phyloP scores from a whole-genome alignment of 169 alveolate species.

The Babesia sp. region DNA sequence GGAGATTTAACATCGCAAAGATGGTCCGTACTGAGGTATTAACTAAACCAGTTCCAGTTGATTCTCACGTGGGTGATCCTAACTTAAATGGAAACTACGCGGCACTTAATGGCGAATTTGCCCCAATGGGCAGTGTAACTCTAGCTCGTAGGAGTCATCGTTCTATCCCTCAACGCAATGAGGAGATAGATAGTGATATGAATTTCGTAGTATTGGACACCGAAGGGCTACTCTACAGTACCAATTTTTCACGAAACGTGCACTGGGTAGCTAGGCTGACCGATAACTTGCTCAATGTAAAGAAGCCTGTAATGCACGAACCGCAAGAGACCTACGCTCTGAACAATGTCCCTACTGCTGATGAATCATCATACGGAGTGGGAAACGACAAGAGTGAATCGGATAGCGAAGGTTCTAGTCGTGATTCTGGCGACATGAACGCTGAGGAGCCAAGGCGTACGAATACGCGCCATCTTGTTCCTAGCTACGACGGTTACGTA shows the following conservation, averaged over 20 bases:
- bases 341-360: slow-evolving; percentile 5
- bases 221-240: slow-evolving; percentile 61
- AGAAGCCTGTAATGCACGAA: slow-evolving; percentile 30
- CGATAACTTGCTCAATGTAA: slow-evolving; percentile 45
- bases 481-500: slow-evolving; percentile 72
- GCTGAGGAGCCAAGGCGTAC: not conserved
- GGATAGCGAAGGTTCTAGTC: not conserved
- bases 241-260: slow-evolving; percentile 36
- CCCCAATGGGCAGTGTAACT: slow-evolving; percentile 3
- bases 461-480: slow-evolving; percentile 46
- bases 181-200: slow-evolving; percentile 18
- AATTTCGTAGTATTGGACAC: slow-evolving; percentile 58
- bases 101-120: not conserved
- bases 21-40: not conserved
- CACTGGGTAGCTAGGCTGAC: slow-evolving; percentile 63
- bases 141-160: slow-evolving; percentile 1
- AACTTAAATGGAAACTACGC: not conserved
- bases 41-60: not conserved
- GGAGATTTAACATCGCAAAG: not conserved
- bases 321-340: slow-evolving; percentile 26
- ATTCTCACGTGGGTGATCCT: not conserved
- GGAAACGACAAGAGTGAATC: too few species aligned
- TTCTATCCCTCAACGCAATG: not conserved
- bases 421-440: not conserved
- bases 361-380: not conserved